phyloP scores from a whole-genome alignment of 257 asterid species.

The Penstemon eatonii region DNA sequence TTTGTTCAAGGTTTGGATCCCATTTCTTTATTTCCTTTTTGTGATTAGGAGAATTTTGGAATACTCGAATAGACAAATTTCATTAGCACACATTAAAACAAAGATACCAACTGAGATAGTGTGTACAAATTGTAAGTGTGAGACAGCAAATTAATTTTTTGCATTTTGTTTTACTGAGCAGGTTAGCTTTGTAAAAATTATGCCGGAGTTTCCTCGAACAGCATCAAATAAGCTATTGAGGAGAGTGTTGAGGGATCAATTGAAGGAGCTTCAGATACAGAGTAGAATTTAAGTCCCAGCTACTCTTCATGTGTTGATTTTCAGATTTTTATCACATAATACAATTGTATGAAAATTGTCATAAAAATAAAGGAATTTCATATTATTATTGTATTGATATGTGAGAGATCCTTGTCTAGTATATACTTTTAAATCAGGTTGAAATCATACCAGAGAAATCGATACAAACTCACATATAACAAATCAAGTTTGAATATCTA shows the following conservation, averaged over 20 bases:
- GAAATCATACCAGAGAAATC: not conserved
- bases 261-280: slow-evolving; percentile 53
- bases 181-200: slow-evolving; percentile 72
- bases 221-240: slow-evolving; percentile 83
- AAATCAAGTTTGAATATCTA: not conserved
- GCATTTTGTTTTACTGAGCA: slow-evolving; percentile 22
- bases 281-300: slow-evolving; percentile 50
- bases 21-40: not conserved
- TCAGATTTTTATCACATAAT: not conserved
- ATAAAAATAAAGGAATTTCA: not conserved
- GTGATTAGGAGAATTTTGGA: not conserved
- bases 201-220: slow-evolving; percentile 76
- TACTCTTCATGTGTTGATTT: not conserved
- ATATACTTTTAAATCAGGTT: not conserved
- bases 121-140: too few relatives aligned
- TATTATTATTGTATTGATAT: not conserved
- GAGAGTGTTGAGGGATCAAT: slow-evolving; percentile 71
- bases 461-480: not conserved
- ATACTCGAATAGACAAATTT: not conserved
- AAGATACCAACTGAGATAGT: too few relatives aligned
- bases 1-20: slow-evolving; percentile 68
- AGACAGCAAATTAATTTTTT: not conserved
- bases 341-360: not conserved
- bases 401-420: not conserved
- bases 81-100: not conserved